A percentile compares a stretch with the other conserved stretches of the same genome.
phyloP scores from a whole-genome alignment of 768 basidiomycete species.

The Hericium rajendrae region DNA sequence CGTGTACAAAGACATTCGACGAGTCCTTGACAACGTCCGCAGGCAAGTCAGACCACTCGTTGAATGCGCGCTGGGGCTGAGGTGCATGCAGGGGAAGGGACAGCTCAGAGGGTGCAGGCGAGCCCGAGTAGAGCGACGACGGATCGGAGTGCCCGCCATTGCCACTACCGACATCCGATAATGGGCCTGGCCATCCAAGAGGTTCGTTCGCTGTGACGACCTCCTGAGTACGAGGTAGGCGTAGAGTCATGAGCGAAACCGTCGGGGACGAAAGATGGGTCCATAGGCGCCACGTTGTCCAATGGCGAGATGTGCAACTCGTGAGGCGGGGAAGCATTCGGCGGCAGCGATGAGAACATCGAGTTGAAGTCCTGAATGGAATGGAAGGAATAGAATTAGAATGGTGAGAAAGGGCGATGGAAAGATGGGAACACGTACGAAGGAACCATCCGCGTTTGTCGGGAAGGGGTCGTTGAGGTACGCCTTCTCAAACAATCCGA shows the following conservation, averaged over 20 bases:
- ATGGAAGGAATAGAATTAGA: background rate
- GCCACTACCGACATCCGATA: background rate
- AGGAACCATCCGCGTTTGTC: constrained; percentile 6
- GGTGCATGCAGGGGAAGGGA: constrained; percentile 10
- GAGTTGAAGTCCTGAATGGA: constrained; percentile 8
- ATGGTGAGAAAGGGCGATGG: background rate
- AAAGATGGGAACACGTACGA: constrained; percentile 2
- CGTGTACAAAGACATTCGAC: no score
- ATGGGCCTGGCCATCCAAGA: background rate
- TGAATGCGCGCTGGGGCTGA: constrained; percentile 10
- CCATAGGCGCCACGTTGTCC: constrained; percentile 3
- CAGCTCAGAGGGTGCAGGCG: constrained; percentile 12
- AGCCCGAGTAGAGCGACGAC: constrained; percentile 13
- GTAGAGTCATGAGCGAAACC: background rate
- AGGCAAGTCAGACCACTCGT: background rate
- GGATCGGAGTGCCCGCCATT: constrained; percentile 2
- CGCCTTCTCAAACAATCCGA: constrained; percentile 6
- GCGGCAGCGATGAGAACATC: constrained; percentile 9
- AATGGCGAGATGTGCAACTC: constrained; percentile 12
- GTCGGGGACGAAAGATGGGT: background rate
- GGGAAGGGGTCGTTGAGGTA: constrained; percentile 12
- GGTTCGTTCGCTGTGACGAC: background rate
- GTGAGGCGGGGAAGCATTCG: background rate
- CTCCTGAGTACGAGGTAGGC: background rate
- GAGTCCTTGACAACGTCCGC: background rate